Evolutionary conservation across 2,329 filamentous ascomycete genomes (phyloP), one percentile per base, ranked within the genome.

Genomic region (Corynespora cassiicola): DNA sequence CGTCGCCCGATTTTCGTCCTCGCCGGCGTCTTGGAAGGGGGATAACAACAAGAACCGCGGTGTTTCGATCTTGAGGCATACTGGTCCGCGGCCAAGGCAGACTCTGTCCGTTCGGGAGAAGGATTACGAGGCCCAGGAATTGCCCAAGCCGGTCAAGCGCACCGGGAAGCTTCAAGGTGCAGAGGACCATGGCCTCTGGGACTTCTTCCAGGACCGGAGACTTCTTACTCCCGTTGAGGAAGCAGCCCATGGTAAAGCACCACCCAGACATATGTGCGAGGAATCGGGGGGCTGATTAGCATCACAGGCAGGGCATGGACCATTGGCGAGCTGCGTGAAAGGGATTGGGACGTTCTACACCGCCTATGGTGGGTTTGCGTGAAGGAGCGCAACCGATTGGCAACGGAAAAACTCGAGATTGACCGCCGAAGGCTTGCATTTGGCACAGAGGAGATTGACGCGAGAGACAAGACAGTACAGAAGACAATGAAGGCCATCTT

Each of bases 261-360:
- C n/a, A n/a, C n/a, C n/a, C n/a, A n/a, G n/a, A n/a, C n/a, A n/a
- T n/a, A n/a, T n/a, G n/a, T n/a, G n/a, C 71, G 9, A 20, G 24
- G 19, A 27, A 19, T 25, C 15, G 9, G 18, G 11, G 24, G 22
- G 26, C 16, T 39, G 26, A 47, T 41, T 20, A 32, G 6, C 12
- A 27, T 25, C 11, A 24, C 47, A 84, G 80, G 94, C 11, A 82
- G 94, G 36, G 76, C 83, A 18, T 99, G 94, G 94, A 84, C 80
- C 8, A 84, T 88, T 6, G 82, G 89, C 71, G 94, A 99, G 74
- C 76, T 99, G 60, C 81, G 91, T 48, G 78, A 81, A 48, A 96
- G 96, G 74, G 90, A 86, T 48, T 99, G 90, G 88, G 89, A 96
- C 46, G 91, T 97, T 68, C 73, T 99, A 57, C 91, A 97, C 70